Evolutionary conservation across 495 filamentous ascomycete species (phyloP), one percentile per base, ranked within the genome.

Genomic region (Cladorrhinum samala): DNA sequence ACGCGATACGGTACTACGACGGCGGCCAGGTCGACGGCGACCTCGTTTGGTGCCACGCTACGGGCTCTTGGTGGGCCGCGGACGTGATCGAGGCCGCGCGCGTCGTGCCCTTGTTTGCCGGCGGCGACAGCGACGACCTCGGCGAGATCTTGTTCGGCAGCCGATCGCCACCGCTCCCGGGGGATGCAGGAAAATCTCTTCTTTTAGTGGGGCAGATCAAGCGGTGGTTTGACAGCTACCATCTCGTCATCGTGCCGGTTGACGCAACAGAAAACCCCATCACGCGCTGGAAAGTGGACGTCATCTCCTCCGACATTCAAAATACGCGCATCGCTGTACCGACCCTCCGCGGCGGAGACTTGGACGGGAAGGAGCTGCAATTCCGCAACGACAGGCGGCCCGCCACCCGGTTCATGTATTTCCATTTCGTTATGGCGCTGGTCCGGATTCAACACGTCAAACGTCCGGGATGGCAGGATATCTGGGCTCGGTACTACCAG

Each of bases 71-170:
- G 49, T 36, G 14, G 8, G 0, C 27, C 24, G 11, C 8, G 19
- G 36, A 13, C 7, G 25, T 14, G 27, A 43, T 51, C 17, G 7
- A 5, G 2, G 46, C 53, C 46, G 47, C 53, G 18, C 53, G 45
- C 37, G 40, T 56, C n/a, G 53, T 56, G 17, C 53, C 53, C 13
- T 50, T 56, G 24, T 56, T 56, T 56, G n/a, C n/a, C n/a, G n/a
- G n/a, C n/a, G n/a, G n/a, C n/a, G n/a, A n/a, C n/a, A n/a, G n/a
- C n/a, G n/a, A n/a, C n/a, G n/a, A n/a, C n/a, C n/a, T n/a, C n/a
- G n/a, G n/a, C n/a, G n/a, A n/a, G n/a, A n/a, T n/a, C n/a, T n/a
- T n/a, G n/a, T 40, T 56, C 37, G 53, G 50, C 47, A 56, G 27
- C 53, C 46, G 50, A 23, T 40, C 50, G 46, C 41, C 40, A 46